Base-by-base conservation (phyloP, 176 grass and related monocot genomes). In the Avena insularis region DNA sequence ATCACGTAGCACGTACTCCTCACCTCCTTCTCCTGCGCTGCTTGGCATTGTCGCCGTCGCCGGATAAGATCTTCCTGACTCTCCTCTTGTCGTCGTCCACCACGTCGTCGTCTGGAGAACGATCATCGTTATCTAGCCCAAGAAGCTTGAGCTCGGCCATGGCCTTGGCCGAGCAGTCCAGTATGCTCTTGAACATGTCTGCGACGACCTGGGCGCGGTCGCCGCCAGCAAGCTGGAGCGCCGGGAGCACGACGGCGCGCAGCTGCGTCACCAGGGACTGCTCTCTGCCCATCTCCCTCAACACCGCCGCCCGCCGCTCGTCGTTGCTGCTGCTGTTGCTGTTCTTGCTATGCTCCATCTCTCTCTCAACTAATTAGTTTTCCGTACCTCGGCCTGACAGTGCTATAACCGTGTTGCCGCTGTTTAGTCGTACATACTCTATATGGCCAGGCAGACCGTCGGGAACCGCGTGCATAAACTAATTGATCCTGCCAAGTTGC, bases 261-360 rank as follows among this genome's bases (percentile, higher is more conserved):
- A 92, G 60, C 87, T 83, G 83, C 6, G 74, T 80, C 49, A 79
- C 84, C 63, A 92, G 84, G 13, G 84, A 86, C 54, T 84, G 87
- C 49, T 45, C 83, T 17, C 59, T 72, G 23, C 12, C 2, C 4
- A 91, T 89, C 91, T 92, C 91, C 84, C 13, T 63, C 47, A 92
- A 84, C 11, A 51, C 83, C 20, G 43, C 83, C 29, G 40, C 2
- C 9, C 6, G 1, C 38, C 17, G 71, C 48, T 78, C 47, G 10
- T 43, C 67, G 9, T 86, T 60, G 82, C 70, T 60, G 43, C 40
- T n/a, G 35, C 33, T 54, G 29, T 29, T 29, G 64, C 19, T 82
- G 31, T 57, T 43, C 61, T 67, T 82, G 27, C 1, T 53, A 49
- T 55, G 64, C 64, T 55, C 54, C 80, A 82, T 82, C 16, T 51